These are phyloP conservation scores for Boletus barrowsii DNA, from an alignment of 768 basidiomycete genomes.

Conservation along the genomic window DNA sequence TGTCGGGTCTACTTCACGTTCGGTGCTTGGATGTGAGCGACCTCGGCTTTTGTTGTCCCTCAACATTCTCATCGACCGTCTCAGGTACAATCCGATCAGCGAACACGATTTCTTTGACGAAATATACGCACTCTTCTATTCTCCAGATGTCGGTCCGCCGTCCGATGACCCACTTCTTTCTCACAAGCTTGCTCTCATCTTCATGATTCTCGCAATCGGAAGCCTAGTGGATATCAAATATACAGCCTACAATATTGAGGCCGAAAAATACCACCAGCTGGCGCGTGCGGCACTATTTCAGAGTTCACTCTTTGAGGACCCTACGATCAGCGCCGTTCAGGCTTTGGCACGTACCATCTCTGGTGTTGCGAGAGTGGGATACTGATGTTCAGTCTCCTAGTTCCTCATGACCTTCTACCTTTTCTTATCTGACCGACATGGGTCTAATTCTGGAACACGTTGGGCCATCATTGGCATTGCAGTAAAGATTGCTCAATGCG, in stretches of 20 bases:
- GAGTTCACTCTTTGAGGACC: conserved; percentile 62
- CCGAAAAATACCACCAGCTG: conserved; percentile 67
- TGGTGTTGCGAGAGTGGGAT: conserved; percentile 28
- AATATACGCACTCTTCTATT: conserved; percentile 58
- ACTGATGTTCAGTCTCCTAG: conserved; percentile 33
- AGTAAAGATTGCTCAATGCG: conserved; percentile 68
- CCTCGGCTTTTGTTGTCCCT: neutral
- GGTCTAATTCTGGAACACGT: conserved; percentile 58
- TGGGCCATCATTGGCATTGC: conserved; percentile 71
- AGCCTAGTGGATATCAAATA: conserved; percentile 56
- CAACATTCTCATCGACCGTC: conserved; percentile 4
- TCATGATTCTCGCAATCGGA: conserved; percentile 66
- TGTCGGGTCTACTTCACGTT: conserved; percentile 59
- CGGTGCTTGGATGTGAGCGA: conserved; percentile 68
- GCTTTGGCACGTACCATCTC: conserved; percentile 48
- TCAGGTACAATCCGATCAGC: conserved; percentile 67
- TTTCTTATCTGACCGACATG: conserved; percentile 66
- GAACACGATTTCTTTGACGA: conserved; percentile 59
- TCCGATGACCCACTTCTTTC: conserved; percentile 50
- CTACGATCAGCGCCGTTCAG: conserved; percentile 65
- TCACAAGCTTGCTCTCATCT: conserved; percentile 64
- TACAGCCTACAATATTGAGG: conserved; percentile 60
- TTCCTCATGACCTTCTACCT: conserved; percentile 70
- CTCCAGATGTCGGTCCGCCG: conserved; percentile 39
- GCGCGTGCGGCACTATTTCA: conserved; percentile 65